phyloP scores from a whole-genome alignment of 306 rosid species.

The Vigna reflexopilosa region DNA sequence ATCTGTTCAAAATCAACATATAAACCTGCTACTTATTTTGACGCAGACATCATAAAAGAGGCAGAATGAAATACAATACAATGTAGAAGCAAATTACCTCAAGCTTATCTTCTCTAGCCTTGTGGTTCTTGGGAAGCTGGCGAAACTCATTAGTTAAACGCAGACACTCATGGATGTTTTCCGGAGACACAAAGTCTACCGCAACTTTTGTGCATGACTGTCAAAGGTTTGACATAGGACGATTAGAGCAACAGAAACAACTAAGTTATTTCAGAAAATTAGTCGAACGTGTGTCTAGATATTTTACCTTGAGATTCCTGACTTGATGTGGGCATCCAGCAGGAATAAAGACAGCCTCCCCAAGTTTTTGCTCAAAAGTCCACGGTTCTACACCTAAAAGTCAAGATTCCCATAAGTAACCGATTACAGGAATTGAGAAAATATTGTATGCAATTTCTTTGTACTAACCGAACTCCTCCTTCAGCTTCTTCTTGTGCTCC shows the following conservation, averaged over 20 bases:
- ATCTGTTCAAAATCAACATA: constrained; percentile 56
- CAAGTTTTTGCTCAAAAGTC: constrained; percentile 80
- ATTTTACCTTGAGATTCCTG: constrained; percentile 77
- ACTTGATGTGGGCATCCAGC: constrained; percentile 98
- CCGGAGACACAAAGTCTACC: constrained; percentile 83
- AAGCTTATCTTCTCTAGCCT: constrained; percentile 84
- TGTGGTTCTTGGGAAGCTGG: constrained; percentile 77
- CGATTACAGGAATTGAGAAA: constrained; percentile 14
- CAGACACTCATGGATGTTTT: constrained; percentile 75
- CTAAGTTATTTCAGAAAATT: constrained; percentile 5
- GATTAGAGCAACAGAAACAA: constrained; percentile 17
- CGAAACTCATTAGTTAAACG: constrained; percentile 77
- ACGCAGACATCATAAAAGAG: constrained; percentile 4
- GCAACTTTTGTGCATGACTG: constrained; percentile 93
- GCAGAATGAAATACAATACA: not conserved
- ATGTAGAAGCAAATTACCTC: constrained; percentile 60
- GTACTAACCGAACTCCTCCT: constrained; percentile 77
- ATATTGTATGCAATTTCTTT: constrained; percentile 13
- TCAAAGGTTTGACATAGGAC: constrained; percentile 33
- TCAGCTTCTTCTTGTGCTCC: constrained; percentile 77
- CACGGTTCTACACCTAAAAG: constrained; percentile 75
- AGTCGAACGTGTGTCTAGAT: not conserved
- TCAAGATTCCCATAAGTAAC: constrained; percentile 15
- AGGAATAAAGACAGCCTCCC: constrained; percentile 90
- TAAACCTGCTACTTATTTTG: constrained; percentile 25